Evolutionary conservation across 1,139 yeast genomes (phyloP).

Genomic region (Kurtzmaniella quercitrusa): DNA sequence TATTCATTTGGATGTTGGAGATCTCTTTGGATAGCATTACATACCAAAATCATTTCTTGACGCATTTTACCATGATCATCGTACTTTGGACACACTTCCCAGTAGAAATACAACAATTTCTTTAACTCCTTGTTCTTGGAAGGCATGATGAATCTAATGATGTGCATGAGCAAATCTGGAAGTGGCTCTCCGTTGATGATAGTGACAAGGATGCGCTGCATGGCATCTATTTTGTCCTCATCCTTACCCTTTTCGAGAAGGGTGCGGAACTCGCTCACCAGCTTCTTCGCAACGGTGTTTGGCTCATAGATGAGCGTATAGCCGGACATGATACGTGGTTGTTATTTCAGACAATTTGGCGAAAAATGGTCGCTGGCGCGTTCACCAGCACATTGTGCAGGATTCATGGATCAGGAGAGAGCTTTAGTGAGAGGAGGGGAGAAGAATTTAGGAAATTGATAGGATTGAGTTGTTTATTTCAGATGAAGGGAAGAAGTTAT

Average conservation of each 20-base stretch:
- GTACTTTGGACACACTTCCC: constrained; percentile 96
- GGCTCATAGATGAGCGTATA: constrained; percentile 78
- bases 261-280: constrained; percentile 72
- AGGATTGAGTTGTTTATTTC: too few species aligned
- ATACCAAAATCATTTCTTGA: constrained; percentile 97
- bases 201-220: constrained; percentile 81
- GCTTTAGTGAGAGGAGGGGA: background rate
- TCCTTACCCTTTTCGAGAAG: constrained; percentile 88
- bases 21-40: constrained; percentile 97
- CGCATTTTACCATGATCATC: constrained; percentile 87
- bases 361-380: background rate
- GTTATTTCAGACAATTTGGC: background rate
- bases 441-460: background rate
- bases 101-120: constrained; percentile 88
- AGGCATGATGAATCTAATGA: constrained; percentile 96
- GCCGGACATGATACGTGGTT: constrained; percentile 28
- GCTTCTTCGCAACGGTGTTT: constrained; percentile 63
- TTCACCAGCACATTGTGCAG: background rate
- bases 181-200: constrained; percentile 92
- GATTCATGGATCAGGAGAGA: background rate
- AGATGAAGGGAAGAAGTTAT: too few species aligned
- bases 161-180: constrained; percentile 96
- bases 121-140: constrained; percentile 86
- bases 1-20: constrained; percentile 97
- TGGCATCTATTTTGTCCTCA: constrained; percentile 80